Conservation (phyloP, 2,329 filamentous ascomycete species). For the Ceratocystis harringtonii region DNA sequence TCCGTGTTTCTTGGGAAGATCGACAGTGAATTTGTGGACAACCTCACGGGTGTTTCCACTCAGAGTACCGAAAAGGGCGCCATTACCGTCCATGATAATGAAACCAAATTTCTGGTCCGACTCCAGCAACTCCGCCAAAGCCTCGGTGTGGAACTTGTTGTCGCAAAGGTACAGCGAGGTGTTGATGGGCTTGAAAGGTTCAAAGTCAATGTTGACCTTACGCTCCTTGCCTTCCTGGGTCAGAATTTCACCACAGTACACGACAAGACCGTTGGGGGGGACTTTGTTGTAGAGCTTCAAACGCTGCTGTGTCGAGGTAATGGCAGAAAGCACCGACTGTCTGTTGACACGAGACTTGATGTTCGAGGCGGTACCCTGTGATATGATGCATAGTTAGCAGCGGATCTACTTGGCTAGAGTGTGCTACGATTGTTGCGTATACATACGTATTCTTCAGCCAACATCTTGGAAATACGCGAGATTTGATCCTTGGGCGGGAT, state of each 20-base stretch:
- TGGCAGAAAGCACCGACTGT: slow-evolving; percentile 92
- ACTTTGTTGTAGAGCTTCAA: slow-evolving; percentile 99
- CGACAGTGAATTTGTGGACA: slow-evolving; percentile 95
- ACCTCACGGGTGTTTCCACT: slow-evolving; percentile 96
- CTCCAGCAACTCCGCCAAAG: slow-evolving; percentile 88
- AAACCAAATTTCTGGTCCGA: slow-evolving; percentile 99
- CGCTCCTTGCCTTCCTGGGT: slow-evolving; percentile 96
- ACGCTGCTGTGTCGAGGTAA: slow-evolving; percentile 97
- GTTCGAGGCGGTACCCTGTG: slow-evolving; percentile 88
- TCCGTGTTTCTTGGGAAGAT: slow-evolving; percentile 98
- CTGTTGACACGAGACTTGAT: slow-evolving; percentile 99
- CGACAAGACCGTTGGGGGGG: slow-evolving; percentile 88
- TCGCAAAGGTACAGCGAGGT: slow-evolving; percentile 98
- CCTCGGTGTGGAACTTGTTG: slow-evolving; percentile 99
- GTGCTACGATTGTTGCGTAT: neutral
- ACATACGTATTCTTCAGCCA: slow-evolving; percentile 98
- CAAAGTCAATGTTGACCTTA: slow-evolving; percentile 99
- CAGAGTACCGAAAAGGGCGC: slow-evolving; percentile 87
- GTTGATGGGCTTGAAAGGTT: slow-evolving; percentile 99
- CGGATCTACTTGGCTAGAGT: neutral
- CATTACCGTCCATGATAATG: slow-evolving; percentile 99
- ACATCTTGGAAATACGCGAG: slow-evolving; percentile 93
- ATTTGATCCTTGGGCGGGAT: slow-evolving; percentile 98
- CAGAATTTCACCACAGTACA: slow-evolving; percentile 99
- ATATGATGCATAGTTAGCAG: neutral